These are phyloP conservation scores for Brassica juncea DNA, from an alignment of 345 rosid genomes.

Conservation along the genomic window DNA sequence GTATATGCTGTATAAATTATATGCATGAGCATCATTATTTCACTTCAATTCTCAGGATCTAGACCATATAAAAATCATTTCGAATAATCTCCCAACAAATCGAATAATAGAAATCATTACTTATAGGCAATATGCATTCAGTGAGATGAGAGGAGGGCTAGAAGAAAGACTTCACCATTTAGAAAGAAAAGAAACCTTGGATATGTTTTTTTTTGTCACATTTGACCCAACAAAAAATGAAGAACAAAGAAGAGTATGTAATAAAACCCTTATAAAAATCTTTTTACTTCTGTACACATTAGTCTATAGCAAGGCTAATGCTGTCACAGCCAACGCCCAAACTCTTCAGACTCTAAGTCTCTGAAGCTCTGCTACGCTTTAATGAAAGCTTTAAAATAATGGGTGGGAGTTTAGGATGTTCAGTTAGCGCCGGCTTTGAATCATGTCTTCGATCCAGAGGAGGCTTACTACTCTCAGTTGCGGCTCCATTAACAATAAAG, in stretches of 20 bases:
- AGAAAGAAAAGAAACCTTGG: neutral
- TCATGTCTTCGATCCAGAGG: conserved; percentile 10
- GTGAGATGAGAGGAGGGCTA: neutral
- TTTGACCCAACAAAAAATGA: neutral
- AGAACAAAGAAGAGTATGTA: neutral
- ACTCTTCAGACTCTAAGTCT: conserved; percentile 3
- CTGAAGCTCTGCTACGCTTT: conserved; percentile 27
- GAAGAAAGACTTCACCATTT: neutral
- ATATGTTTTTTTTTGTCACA: neutral
- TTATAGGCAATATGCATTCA: neutral
- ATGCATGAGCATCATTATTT: conserved; percentile 10
- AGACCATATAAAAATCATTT: too few relatives aligned
- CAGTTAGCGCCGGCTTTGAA: conserved; percentile 16
- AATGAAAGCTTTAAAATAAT: conserved; percentile 37
- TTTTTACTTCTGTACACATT: conserved; percentile 32
- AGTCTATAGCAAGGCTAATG: conserved; percentile 28
- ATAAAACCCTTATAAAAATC: neutral
- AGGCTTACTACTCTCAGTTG: conserved; percentile 12
- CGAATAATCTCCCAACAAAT: too few relatives aligned
- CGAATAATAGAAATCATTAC: neutral
- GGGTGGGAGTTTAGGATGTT: conserved; percentile 35
- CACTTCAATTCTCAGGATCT: conserved; percentile 4
- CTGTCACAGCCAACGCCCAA: conserved; percentile 1
- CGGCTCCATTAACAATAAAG: conserved; percentile 27
- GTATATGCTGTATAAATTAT: conserved; percentile 21